A percentile compares a stretch with the other conserved stretches of the same genome.
Evolutionary conservation across 2,329 filamentous ascomycete genomes (phyloP).

Genomic region (Blastomyces gilchristii): DNA sequence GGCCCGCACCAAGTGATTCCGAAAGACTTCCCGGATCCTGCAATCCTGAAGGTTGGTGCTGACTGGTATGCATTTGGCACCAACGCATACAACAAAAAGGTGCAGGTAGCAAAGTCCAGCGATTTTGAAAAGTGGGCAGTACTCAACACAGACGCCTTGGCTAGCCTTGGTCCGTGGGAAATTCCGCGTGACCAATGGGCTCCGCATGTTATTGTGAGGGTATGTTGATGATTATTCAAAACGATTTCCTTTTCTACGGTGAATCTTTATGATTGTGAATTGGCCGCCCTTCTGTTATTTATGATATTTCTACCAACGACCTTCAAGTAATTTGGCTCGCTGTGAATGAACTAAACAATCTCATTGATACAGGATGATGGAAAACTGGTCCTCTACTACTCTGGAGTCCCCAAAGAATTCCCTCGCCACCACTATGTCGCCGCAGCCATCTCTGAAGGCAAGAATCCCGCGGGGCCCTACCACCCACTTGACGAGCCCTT

Average conservation of each 20-base stretch:
- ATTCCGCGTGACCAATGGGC: slow-evolving; percentile 49
- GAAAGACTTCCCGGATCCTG: slow-evolving; percentile 34
- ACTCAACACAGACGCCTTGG: slow-evolving; percentile 46
- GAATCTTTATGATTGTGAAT: neutral
- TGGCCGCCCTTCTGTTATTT: neutral
- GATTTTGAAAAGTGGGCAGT: slow-evolving; percentile 42
- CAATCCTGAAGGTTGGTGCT: slow-evolving; percentile 39
- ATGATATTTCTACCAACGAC: neutral
- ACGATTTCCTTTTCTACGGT: neutral
- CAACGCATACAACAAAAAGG: slow-evolving; percentile 40
- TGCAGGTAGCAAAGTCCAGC: slow-evolving; percentile 45
- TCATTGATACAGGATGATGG: slow-evolving; percentile 29
- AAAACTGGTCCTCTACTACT: slow-evolving; percentile 53
- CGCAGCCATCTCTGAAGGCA: slow-evolving; percentile 40
- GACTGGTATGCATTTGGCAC: slow-evolving; percentile 53
- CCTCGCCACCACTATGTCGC: slow-evolving; percentile 48
- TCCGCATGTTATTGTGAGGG: slow-evolving; percentile 47
- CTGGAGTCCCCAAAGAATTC: slow-evolving; percentile 36
- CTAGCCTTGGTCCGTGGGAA: slow-evolving; percentile 45
- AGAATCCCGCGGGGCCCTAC: slow-evolving; percentile 43
- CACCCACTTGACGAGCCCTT: slow-evolving; percentile 39
- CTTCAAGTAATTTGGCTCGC: neutral
- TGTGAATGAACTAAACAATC: neutral
- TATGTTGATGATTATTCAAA: slow-evolving; percentile 16
- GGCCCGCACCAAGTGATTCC: slow-evolving; percentile 20